Evolutionary conservation across 371 early-diverging fungal species (phyloP), one percentile per base, ranked within the genome.

Genomic region (Lichtheimia hyalospora): DNA sequence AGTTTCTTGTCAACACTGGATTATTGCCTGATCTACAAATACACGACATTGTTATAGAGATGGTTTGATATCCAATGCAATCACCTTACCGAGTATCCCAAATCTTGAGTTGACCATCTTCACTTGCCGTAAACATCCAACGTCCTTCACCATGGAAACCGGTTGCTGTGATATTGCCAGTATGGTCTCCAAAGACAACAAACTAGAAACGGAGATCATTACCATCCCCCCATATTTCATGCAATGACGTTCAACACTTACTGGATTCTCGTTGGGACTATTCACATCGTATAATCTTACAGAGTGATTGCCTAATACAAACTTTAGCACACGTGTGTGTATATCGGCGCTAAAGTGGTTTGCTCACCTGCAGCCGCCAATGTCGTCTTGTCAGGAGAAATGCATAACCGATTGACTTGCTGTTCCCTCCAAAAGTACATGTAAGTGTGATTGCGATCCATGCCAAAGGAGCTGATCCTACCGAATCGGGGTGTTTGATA

Each of bases 361-460:
- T n/a, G 5, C 14, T 43, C 85, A 85, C 97, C 97, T 39, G 95
- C 96, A 18, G 96, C 97, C 14, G 94, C 96, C 7, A 97, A 76
- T 66, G 86, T 91, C 24, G 92, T 88, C 69, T 96, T 97, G 70
- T 97, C 95, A 24, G 95, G 94, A 14, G 96, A 95, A 25, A 97
- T 92, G 46, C 92, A 90, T 61, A 97, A 79, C 57, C 91, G 81
- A 76, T 97, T 97, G 50, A 97, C 94, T 89, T 97, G 96, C 89
- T 92, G 68, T 14, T 34, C 34, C 34, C 34, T 34, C 34, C 34
- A 34, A 34, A 34, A 34, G 34, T 10, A 34, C 2, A 34, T 34
- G 6, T 34, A 6, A 34, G 34, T 34, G 34, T 34, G 34, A 34
- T 34, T 34, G 34, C 34, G 10, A 34, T 34, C 34, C 5, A 34